A percentile compares a stretch with the other conserved stretches of the same genome.
Conservation (phyloP, 2,329 filamentous ascomycete species). For the Penicillium sp. region DNA sequence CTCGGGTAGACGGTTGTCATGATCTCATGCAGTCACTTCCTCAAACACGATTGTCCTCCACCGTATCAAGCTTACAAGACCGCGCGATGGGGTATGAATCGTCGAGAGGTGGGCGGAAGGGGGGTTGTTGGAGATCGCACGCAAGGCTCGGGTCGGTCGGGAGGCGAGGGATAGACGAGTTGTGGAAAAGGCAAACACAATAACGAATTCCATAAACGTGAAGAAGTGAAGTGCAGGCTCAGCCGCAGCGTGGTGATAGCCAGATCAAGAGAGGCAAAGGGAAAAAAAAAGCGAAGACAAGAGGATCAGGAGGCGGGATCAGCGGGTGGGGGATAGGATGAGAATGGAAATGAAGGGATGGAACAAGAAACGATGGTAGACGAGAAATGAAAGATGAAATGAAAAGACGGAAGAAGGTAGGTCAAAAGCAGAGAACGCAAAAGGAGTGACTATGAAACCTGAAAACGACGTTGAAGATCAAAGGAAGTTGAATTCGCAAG, state of each 20-base stretch:
- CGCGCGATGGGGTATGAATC: constrained; percentile 13
- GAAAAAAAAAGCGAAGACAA: background rate
- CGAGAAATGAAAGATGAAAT: constrained; percentile 7
- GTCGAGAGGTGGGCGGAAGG: constrained; percentile 14
- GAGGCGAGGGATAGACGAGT: constrained; percentile 4
- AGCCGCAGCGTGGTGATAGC: constrained; percentile 23
- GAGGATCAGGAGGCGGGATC: constrained; percentile 20
- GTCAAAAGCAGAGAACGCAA: constrained; percentile 12
- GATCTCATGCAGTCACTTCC: constrained; percentile 34
- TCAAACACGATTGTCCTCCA: constrained; percentile 12
- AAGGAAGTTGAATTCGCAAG: constrained; percentile 16
- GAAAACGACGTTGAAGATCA: constrained; percentile 19
- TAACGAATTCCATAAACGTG: constrained; percentile 13
- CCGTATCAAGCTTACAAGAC: constrained; percentile 5
- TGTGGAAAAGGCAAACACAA: constrained; percentile 9
- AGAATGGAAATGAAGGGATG: constrained; percentile 8
- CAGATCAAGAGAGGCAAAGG: constrained; percentile 21
- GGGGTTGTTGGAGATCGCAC: constrained; percentile 12
- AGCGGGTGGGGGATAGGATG: constrained; percentile 2
- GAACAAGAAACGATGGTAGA: background rate
- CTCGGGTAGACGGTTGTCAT: constrained; percentile 46
- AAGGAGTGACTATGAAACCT: constrained; percentile 7
- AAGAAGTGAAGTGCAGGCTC: constrained; percentile 24
- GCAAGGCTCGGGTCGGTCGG: constrained; percentile 11
- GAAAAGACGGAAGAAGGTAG: constrained; percentile 12